Conservation (phyloP, 139 green algal species). For the Coccomyxa sp. region DNA sequence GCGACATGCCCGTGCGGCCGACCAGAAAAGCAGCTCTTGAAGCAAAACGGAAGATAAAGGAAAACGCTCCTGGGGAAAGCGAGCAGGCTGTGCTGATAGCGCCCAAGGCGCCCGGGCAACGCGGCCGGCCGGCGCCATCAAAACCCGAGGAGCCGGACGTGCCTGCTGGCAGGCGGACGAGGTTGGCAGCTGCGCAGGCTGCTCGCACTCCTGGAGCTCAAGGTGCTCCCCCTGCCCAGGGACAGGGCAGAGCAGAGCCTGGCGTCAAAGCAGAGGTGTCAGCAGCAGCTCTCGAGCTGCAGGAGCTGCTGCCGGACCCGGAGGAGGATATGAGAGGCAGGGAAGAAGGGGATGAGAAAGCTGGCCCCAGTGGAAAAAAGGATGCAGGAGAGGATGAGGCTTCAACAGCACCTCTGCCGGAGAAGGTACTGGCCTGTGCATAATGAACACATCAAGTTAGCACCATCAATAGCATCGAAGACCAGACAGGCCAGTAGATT, state of each 20-base stretch:
- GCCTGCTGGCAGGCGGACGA: not conserved
- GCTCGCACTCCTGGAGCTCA: not conserved
- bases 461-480: too few species aligned
- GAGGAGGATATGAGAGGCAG: too few species aligned
- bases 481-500: too few species aligned
- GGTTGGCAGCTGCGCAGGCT: not conserved
- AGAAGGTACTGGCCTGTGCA: slow-evolving; percentile 20
- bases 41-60: not conserved
- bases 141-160: not conserved
- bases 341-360: slow-evolving; percentile 11
- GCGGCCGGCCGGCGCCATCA: not conserved
- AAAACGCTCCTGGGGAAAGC: not conserved
- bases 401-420: slow-evolving; percentile 54
- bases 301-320: too few species aligned
- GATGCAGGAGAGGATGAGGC: slow-evolving; percentile 53
- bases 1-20: not conserved
- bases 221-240: not conserved
- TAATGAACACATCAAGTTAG: too few species aligned
- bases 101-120: not conserved
- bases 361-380: slow-evolving; percentile 10
- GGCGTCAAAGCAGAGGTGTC: too few species aligned
- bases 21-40: not conserved
- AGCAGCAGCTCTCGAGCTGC: too few species aligned
- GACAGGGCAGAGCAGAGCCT: not conserved
- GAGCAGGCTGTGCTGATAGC: not conserved